Percentiles rank a stretch among this genome's conserved stretches.
Conservation (phyloP, 1,284 basidiomycete genomes). For the Ceratobasidium sp. region DNA sequence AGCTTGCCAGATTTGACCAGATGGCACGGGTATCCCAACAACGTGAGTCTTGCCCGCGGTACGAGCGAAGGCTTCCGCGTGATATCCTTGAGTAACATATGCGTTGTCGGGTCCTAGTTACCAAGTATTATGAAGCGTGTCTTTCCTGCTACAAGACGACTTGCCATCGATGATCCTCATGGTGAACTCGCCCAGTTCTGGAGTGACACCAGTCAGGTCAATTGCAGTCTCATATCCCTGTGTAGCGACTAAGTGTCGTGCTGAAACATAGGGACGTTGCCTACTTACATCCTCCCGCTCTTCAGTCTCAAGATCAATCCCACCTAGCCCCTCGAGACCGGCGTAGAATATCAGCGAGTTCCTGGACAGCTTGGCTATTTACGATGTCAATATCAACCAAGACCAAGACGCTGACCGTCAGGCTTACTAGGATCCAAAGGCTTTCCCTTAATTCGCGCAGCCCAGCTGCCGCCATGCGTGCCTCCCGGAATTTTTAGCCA, state of each 20-base stretch:
- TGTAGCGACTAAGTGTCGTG: slow-evolving; percentile 2
- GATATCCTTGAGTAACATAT: slow-evolving; percentile 59
- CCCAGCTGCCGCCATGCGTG: slow-evolving; percentile 87
- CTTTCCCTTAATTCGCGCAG: slow-evolving; percentile 82
- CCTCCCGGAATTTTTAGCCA: slow-evolving; percentile 84
- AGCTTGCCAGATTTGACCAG: slow-evolving; percentile 81
- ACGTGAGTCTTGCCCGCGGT: slow-evolving; percentile 77
- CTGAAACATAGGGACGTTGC: background rate
- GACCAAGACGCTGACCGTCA: background rate
- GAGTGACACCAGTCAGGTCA: slow-evolving; percentile 71
- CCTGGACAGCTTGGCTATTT: slow-evolving; percentile 58
- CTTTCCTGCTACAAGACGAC: slow-evolving; percentile 38
- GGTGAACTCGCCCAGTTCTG: slow-evolving; percentile 80
- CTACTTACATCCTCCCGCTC: slow-evolving; percentile 70
- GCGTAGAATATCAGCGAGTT: slow-evolving; percentile 84
- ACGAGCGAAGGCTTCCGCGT: slow-evolving; percentile 65
- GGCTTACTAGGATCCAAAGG: slow-evolving; percentile 71
- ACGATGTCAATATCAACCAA: background rate
- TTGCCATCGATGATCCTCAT: slow-evolving; percentile 82
- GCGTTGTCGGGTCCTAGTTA: slow-evolving; percentile 63
- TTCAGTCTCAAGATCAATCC: slow-evolving; percentile 76
- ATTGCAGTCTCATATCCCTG: slow-evolving; percentile 77
- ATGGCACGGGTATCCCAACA: slow-evolving; percentile 65
- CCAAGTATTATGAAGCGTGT: slow-evolving; percentile 6
- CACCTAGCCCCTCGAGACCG: slow-evolving; percentile 86